A percentile compares a stretch with the other conserved stretches of the same genome.
phyloP scores from a whole-genome alignment of 177 flowering plant species.

The Vitis hybrid region DNA sequence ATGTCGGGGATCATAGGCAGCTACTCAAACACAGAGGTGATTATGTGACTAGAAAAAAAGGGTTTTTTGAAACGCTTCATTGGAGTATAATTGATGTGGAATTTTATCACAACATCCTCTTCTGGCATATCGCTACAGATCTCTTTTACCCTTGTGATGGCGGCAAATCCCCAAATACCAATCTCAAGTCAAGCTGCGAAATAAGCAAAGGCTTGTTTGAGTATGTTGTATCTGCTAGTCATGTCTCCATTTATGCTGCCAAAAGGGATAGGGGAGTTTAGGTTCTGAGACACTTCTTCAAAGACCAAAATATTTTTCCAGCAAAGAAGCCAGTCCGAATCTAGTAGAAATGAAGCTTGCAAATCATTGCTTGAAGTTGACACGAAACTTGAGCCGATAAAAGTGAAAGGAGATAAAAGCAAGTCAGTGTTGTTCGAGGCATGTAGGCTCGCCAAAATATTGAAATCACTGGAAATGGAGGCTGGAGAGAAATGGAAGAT shows the following conservation, averaged over 20 bases:
- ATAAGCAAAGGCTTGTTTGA: background rate
- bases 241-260: too few relatives aligned
- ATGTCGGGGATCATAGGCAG: too few relatives aligned
- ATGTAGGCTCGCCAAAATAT: conserved; percentile 7
- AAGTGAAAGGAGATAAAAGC: too few relatives aligned
- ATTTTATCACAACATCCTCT: background rate
- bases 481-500: conserved; percentile 13
- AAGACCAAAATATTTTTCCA: background rate
- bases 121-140: conserved; percentile 15
- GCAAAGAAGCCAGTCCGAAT: too few relatives aligned
- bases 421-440: background rate
- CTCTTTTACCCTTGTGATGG: too few relatives aligned
- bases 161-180: too few relatives aligned
- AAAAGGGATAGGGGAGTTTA: too few relatives aligned
- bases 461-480: background rate
- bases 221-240: too few relatives aligned
- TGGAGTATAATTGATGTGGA: conserved; percentile 1
- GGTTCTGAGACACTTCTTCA: too few relatives aligned
- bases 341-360: too few relatives aligned
- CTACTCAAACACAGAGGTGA: background rate
- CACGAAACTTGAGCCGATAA: too few relatives aligned
- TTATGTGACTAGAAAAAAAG: background rate
- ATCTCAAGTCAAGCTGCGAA: background rate
- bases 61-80: background rate
- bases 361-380: too few relatives aligned